Base-by-base conservation (phyloP, 176 grass and related monocot species). In the Hordeum vulgare region DNA sequence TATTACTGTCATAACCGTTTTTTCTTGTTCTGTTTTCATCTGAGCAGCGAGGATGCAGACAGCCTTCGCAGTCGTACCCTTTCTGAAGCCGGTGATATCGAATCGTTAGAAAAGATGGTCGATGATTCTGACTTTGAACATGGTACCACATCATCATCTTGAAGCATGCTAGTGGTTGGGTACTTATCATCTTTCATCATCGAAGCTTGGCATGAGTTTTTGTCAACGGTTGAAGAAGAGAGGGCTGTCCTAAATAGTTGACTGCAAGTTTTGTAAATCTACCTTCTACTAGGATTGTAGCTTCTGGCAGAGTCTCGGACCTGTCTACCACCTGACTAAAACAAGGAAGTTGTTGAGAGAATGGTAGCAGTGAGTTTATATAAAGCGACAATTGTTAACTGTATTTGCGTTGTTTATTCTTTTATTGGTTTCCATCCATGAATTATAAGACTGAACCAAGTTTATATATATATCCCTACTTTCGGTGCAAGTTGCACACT, bases 11-110 rank as follows among this genome's bases (percentile, higher is more conserved):
- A 62, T 71, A 83, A 79, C 75, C 2, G 25, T 6, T 53, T 21
- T 15, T 73, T 75, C 25, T 64, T 29, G 28, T 17, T 8, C 12
- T 47, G 14, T 85, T 83, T 82, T 76, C 31, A 76, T 87, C 25
- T 68, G 49, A 79, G 74, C 81, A 99, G 96, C 79, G 97, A 99
- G 80, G 97, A 99, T 72, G 97, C 91, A 74, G 88, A 99, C 11
- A 90, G 87, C 68, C 78, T 96, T 54, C 89, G 91, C 53, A 89
- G 87, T 47, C 85, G 87, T 26, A 90, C 85, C 57, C 80, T 92
- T 33, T 96, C 93, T 29, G 89, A 88, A 53, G 85, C 59, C 1
- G 91, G 87, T 74, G 93, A 96, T 68, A 86, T 99, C 11, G 88
- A 99, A 77, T 96, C 91, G 18, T 76, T 94, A 68, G 83, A 86